Base-by-base conservation (phyloP, 179 eudicot genomes). In the Amaranthus tricolor region DNA sequence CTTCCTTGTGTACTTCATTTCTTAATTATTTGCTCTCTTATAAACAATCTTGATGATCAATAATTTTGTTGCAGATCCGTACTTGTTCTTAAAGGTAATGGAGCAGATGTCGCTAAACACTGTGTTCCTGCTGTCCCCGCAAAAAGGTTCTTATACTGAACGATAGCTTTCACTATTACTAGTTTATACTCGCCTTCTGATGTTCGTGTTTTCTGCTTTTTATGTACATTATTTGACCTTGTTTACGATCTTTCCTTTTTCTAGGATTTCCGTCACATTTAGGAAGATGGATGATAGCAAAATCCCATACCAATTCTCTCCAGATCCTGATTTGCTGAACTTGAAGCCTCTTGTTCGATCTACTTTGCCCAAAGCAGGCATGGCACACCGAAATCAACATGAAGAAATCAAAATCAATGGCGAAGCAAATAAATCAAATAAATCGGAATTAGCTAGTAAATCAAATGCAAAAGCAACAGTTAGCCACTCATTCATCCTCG, bases 101-200 rank as follows among this genome's bases (percentile, higher is more conserved):
- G 94, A 17, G 98, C 98, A 53, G 94, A 91, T 84, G 87, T 91
- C 19, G 91, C 94, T 58, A 93, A 93, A 70, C 94, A 93, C 72
- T 93, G 98, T 83, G 86, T 93, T 76, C 96, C 98, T 59, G 96
- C 94, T 7, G 84, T 81, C 55, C 81, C 93, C 49, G 80, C 87
- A 10, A 89, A 83, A 82, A 88, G 97, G 97, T 91, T 57, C 17
- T 13, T 17, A 14, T 55, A 19, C 8, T 58, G 15, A 56, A 3
- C 11, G 0, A 16, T 6, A 59, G 45, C 6, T 20, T 60, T 2
- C 7, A 3, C 6, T 63, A 57, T 62, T 68, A 9, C 21, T 74
- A 49, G 12, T 44, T 19, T 3, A 45, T 10, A 9, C 5, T 31
- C 3, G 40, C 40, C 40, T 31, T 31, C 2, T 2, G 21, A 45